phyloP scores from a whole-genome alignment of 805 yeast species.

The Ogataea neopini region DNA sequence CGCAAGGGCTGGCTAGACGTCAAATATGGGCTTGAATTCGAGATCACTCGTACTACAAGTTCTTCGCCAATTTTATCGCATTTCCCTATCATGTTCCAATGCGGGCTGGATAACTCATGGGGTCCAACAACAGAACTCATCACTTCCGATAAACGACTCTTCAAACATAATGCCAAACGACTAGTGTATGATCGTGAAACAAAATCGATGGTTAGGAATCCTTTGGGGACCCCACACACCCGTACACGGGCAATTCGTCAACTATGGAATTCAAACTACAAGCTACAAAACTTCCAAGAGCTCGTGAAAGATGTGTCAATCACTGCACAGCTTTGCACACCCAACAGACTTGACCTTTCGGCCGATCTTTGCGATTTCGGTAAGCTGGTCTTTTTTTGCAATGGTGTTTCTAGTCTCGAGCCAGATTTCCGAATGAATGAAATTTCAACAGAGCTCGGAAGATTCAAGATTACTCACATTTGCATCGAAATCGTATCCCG shows the following conservation, averaged over 20 bases:
- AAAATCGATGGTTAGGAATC: slow-evolving; percentile 16
- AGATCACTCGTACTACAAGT: not conserved
- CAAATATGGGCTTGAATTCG: slow-evolving; percentile 18
- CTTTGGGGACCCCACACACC: slow-evolving; percentile 13
- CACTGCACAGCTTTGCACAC: slow-evolving; percentile 8
- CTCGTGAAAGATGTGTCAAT: slow-evolving; percentile 16
- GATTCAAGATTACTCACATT: slow-evolving; percentile 12
- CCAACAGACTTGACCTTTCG: slow-evolving; percentile 10
- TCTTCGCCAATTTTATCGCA: slow-evolving; percentile 7
- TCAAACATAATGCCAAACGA: slow-evolving; percentile 13
- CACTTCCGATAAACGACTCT: slow-evolving; percentile 5
- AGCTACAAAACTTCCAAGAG: slow-evolving; percentile 4
- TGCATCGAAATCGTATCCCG: slow-evolving; percentile 9
- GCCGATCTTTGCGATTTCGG: slow-evolving; percentile 10
- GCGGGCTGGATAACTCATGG: slow-evolving; percentile 14
- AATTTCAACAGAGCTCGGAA: slow-evolving; percentile 19
- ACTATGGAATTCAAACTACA: slow-evolving; percentile 12
- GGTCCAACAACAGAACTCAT: slow-evolving; percentile 6
- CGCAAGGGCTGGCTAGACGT: slow-evolving; percentile 15
- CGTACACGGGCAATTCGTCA: slow-evolving; percentile 11
- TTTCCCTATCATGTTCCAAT: slow-evolving; percentile 16
- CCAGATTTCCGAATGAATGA: slow-evolving; percentile 14
- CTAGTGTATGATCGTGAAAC: slow-evolving; percentile 12
- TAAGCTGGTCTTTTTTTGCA: slow-evolving; percentile 1
- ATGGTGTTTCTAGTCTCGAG: slow-evolving; percentile 1